Percentiles rank a stretch among this genome's conserved stretches.
Evolutionary conservation across 371 early-diverging fungal species (phyloP).

Genomic region (Circinella umbellata): DNA sequence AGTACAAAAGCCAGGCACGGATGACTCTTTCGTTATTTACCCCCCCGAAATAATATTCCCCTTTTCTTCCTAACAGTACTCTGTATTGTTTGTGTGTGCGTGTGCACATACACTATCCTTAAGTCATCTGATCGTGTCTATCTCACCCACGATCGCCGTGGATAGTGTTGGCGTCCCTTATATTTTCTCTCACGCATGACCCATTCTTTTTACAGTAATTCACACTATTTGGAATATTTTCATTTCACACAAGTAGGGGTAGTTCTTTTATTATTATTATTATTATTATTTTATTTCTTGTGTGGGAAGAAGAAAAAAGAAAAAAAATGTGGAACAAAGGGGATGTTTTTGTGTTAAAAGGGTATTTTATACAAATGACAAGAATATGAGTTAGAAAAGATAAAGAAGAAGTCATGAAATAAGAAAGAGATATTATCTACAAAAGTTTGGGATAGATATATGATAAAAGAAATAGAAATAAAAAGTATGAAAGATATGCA

Average conservation of each 20-base stretch:
- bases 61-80: no score
- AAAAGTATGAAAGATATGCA: slow-evolving; percentile 3
- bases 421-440: neutral
- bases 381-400: no score
- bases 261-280: neutral
- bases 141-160: slow-evolving; percentile 12
- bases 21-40: no score
- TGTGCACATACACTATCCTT: neutral
- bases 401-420: no score
- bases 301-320: neutral
- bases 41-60: no score
- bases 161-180: slow-evolving; percentile 4
- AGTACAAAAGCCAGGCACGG: no score
- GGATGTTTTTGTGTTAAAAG: neutral
- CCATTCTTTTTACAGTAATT: neutral
- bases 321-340: neutral
- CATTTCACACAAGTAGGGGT: neutral
- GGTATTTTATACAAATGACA: neutral
- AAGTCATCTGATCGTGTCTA: slow-evolving; percentile 5
- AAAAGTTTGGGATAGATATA: neutral
- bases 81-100: neutral
- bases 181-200: slow-evolving; percentile 7
- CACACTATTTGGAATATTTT: neutral
- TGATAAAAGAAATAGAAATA: neutral
- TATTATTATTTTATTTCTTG: no score